These are phyloP conservation scores for Ophiorrhiza pumila DNA, from an alignment of 257 asterid genomes.

Conservation along the genomic window DNA sequence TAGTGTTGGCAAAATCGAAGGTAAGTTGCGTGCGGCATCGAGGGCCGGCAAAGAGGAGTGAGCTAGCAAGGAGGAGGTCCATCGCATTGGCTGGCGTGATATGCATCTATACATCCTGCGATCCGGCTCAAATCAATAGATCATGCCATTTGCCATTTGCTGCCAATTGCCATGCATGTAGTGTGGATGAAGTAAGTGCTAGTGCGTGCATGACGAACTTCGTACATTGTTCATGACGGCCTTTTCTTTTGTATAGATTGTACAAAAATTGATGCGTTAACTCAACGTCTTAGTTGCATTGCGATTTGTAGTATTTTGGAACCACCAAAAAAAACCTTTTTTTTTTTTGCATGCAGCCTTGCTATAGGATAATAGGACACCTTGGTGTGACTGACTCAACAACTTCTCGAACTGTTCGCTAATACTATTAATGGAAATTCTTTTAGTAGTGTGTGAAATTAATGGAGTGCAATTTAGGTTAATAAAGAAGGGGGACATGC, in stretches of 20 bases:
- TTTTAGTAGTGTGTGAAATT: too few species aligned
- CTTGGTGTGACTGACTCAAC: too few species aligned
- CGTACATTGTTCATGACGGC: conserved; percentile 39
- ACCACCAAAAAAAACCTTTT: too few species aligned
- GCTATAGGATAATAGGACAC: too few species aligned
- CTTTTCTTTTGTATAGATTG: conserved; percentile 15
- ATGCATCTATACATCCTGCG: neutral
- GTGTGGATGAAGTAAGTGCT: conserved; percentile 54
- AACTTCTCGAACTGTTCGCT: neutral
- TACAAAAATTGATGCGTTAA: conserved; percentile 27
- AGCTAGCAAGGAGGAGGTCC: neutral
- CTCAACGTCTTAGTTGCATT: conserved; percentile 19
- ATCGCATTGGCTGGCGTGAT: conserved; percentile 9
- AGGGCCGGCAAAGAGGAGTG: conserved; percentile 6
- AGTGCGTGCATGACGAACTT: conserved; percentile 33
- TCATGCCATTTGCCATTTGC: conserved; percentile 22
- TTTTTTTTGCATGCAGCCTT: neutral
- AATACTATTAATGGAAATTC: too few species aligned
- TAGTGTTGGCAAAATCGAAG: neutral
- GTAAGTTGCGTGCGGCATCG: neutral
- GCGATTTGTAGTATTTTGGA: neutral
- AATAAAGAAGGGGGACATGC: neutral
- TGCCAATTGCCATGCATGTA: conserved; percentile 31
- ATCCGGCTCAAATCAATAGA: neutral
- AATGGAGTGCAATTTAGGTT: too few species aligned